These are phyloP conservation scores for Laburnicola sp. DNA, from an alignment of 2,329 filamentous ascomycete genomes.

Conservation along the genomic window DNA sequence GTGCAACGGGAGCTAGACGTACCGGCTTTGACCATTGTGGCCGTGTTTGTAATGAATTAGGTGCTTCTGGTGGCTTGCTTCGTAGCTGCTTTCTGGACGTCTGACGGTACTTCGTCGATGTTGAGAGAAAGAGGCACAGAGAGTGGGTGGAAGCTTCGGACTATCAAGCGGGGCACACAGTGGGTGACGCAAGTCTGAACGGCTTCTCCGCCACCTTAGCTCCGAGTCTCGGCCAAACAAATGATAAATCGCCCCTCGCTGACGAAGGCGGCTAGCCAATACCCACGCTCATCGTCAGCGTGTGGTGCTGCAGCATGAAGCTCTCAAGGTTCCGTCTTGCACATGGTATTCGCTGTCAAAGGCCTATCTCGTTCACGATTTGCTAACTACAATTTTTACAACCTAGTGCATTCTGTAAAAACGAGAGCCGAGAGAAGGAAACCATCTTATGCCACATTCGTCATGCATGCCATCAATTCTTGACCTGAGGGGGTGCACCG, in stretches of 20 bases:
- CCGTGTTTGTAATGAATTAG: slow-evolving; percentile 47
- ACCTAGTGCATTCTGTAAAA: slow-evolving; percentile 6
- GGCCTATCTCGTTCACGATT: slow-evolving; percentile 17
- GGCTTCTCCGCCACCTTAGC: slow-evolving; percentile 11
- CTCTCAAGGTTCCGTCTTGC: no score
- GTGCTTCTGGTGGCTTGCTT: slow-evolving; percentile 7
- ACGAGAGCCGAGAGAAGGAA: slow-evolving; percentile 9
- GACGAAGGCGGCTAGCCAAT: slow-evolving; percentile 8
- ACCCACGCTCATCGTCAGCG: slow-evolving; percentile 8
- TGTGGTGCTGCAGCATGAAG: background rate
- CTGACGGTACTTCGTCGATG: slow-evolving; percentile 19
- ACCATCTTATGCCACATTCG: slow-evolving; percentile 20
- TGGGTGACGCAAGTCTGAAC: slow-evolving; percentile 35
- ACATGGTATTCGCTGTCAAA: slow-evolving; percentile 1
- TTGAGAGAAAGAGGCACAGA: slow-evolving; percentile 12
- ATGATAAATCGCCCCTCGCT: slow-evolving; percentile 34
- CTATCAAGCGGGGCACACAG: slow-evolving; percentile 34
- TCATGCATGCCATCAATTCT: slow-evolving; percentile 19
- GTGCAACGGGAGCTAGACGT: slow-evolving; percentile 50
- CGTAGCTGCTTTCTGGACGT: slow-evolving; percentile 2
- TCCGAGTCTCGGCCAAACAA: slow-evolving; percentile 28
- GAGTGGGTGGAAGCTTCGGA: slow-evolving; percentile 26
- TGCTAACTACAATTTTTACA: slow-evolving; percentile 19
- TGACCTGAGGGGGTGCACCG: background rate
- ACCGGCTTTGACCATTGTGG: slow-evolving; percentile 99